phyloP scores from a whole-genome alignment of 352 stramenopile genomes.

The Globisporangium polare region DNA sequence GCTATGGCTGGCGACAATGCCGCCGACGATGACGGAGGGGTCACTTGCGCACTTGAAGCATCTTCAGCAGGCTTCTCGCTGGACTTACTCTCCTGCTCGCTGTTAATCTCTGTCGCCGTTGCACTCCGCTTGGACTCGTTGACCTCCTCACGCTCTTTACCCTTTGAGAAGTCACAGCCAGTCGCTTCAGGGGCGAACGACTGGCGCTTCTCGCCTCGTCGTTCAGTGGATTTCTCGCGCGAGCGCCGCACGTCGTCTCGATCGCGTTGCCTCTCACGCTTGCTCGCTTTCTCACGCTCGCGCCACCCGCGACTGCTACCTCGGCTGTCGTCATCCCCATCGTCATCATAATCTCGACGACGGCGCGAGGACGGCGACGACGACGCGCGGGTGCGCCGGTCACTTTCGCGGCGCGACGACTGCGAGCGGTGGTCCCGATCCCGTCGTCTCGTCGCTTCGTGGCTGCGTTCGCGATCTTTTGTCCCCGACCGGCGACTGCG shows the following conservation, averaged over 20 bases:
- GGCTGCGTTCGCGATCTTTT: conserved; percentile 7
- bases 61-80: not conserved
- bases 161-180: not conserved
- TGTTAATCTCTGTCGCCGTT: not conserved
- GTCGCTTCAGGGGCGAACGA: not conserved
- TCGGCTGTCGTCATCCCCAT: not conserved
- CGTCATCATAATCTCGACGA: not conserved
- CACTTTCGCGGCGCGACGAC: conserved; percentile 1
- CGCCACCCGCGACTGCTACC: not conserved
- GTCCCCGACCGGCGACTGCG: not conserved
- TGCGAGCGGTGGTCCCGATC: conserved; percentile 1
- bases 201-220: not conserved
- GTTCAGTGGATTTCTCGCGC: not conserved
- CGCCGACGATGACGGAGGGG: not conserved
- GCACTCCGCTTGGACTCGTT: not conserved
- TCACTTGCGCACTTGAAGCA: not conserved
- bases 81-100: not conserved
- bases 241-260: not conserved
- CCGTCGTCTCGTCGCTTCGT: not conserved
- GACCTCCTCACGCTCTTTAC: not conserved
- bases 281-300: not conserved
- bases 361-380: conserved; percentile 1
- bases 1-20: not conserved
- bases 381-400: not conserved
- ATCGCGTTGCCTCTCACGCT: not conserved